Evolutionary conservation across 192 early-diverging fungal genomes (phyloP).

Genomic region (Rhizoclosmatium globosum): DNA sequence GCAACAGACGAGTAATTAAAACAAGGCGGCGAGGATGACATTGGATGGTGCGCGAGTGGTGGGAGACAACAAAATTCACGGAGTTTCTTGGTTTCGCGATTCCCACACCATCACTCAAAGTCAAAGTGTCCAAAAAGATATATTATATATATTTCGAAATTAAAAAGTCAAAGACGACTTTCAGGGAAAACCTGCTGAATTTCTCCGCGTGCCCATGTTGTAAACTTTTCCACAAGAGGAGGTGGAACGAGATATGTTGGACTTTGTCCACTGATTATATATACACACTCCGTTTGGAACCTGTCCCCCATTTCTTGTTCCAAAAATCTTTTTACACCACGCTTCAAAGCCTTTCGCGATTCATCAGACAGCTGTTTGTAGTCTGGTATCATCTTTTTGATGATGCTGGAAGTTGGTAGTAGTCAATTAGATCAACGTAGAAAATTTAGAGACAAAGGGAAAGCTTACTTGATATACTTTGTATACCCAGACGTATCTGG

Average conservation of each 20-base stretch:
- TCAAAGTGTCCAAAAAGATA: no score
- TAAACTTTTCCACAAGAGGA: constrained; percentile 2
- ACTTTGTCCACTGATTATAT: neutral
- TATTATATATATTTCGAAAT: no score
- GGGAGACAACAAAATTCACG: no score
- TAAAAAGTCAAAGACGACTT: neutral
- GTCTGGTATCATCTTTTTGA: constrained; percentile 28
- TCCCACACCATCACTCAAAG: no score
- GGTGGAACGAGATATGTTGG: constrained; percentile 29
- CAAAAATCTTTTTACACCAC: constrained; percentile 28
- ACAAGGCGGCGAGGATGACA: no score
- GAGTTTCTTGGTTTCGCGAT: no score
- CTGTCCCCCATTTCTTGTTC: constrained; percentile 11
- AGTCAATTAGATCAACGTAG: neutral
- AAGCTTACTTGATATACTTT: neutral
- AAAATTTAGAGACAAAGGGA: neutral
- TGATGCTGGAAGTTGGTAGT: constrained; percentile 8
- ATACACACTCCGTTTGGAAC: neutral
- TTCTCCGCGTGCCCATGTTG: constrained; percentile 25
- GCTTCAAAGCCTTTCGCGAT: constrained; percentile 33
- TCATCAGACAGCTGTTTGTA: constrained; percentile 23
- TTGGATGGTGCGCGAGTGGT: no score
- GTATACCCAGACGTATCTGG: neutral
- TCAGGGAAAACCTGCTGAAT: constrained; percentile 27
- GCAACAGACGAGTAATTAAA: no score